phyloP scores from a whole-genome alignment of 345 rosid species.

The Lumnitzera littorea region DNA sequence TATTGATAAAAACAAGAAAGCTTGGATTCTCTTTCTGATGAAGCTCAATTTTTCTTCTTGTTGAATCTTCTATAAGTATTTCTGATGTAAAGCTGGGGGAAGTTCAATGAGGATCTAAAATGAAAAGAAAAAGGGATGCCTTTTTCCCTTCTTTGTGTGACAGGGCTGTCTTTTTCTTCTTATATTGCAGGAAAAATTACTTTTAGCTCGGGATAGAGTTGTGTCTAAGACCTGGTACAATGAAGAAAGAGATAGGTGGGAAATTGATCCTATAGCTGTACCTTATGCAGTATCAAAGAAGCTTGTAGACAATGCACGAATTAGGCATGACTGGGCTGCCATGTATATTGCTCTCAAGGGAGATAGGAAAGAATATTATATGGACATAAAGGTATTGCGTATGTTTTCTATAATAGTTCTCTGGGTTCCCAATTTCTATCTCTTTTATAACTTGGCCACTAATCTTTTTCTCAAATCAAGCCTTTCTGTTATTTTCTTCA shows the following conservation, averaged over 20 bases:
- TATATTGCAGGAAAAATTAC: slow-evolving; percentile 60
- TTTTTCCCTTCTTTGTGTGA: too few relatives aligned
- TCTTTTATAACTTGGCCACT: slow-evolving; percentile 8
- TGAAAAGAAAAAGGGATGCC: too few relatives aligned
- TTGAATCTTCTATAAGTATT: too few relatives aligned
- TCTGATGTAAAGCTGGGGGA: background rate
- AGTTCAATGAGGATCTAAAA: too few relatives aligned
- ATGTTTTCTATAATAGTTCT: slow-evolving; percentile 9
- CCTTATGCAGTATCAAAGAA: slow-evolving; percentile 85
- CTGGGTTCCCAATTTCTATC: slow-evolving; percentile 6
- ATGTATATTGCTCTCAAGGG: slow-evolving; percentile 80
- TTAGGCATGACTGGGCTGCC: slow-evolving; percentile 92
- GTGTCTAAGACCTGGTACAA: slow-evolving; percentile 81
- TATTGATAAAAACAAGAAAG: too few relatives aligned
- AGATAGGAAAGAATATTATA: slow-evolving; percentile 67
- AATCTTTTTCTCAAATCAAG: background rate
- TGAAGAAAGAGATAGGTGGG: slow-evolving; percentile 78
- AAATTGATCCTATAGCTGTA: slow-evolving; percentile 80
- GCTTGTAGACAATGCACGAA: slow-evolving; percentile 64
- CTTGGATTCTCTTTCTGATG: too few relatives aligned
- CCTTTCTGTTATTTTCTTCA: too few relatives aligned
- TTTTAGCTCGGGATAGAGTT: slow-evolving; percentile 85
- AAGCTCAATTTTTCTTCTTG: too few relatives aligned
- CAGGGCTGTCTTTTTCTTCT: background rate
- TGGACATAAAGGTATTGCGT: slow-evolving; percentile 63